Evolutionary conservation across 2,329 filamentous ascomycete genomes (phyloP).

Genomic region (Hypomyces perniciosus): DNA sequence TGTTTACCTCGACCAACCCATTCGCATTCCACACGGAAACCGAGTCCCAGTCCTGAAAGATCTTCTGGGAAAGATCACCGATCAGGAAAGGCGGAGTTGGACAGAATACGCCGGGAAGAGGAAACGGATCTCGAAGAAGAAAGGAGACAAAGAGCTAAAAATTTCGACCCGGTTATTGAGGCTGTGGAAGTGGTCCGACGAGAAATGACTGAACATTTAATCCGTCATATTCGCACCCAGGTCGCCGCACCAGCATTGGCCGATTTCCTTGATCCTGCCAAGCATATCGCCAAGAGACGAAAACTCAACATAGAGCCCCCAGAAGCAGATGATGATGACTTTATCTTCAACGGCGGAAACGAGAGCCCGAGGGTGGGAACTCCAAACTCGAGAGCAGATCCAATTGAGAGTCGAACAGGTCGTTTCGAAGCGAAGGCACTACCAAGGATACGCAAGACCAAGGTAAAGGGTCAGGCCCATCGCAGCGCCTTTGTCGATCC

Average conservation of each 20-base stretch:
- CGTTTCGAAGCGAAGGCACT: slow-evolving; percentile 55
- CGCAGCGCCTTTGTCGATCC: slow-evolving; percentile 62
- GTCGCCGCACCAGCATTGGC: slow-evolving; percentile 77
- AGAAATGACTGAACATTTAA: slow-evolving; percentile 79
- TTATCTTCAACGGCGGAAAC: slow-evolving; percentile 50
- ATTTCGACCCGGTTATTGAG: slow-evolving; percentile 84
- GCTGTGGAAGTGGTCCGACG: slow-evolving; percentile 72
- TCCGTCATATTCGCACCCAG: slow-evolving; percentile 82
- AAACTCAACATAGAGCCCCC: slow-evolving; percentile 72
- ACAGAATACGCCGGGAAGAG: slow-evolving; percentile 62
- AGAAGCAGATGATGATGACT: slow-evolving; percentile 49
- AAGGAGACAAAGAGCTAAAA: slow-evolving; percentile 77
- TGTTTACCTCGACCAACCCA: slow-evolving; percentile 32
- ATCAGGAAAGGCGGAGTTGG: slow-evolving; percentile 59
- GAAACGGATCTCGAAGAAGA: slow-evolving; percentile 83
- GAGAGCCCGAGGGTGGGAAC: slow-evolving; percentile 60
- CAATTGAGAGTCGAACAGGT: slow-evolving; percentile 54
- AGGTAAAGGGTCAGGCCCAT: slow-evolving; percentile 47
- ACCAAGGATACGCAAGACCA: slow-evolving; percentile 68
- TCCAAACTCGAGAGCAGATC: slow-evolving; percentile 57
- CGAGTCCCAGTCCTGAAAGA: slow-evolving; percentile 31
- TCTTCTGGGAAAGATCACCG: slow-evolving; percentile 19
- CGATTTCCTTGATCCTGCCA: slow-evolving; percentile 73
- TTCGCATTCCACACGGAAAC: slow-evolving; percentile 22
- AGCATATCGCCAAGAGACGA: slow-evolving; percentile 72